Base-by-base conservation (phyloP, 2,329 filamentous ascomycete genomes). In the Zelopaecilomyces penicillatus region DNA sequence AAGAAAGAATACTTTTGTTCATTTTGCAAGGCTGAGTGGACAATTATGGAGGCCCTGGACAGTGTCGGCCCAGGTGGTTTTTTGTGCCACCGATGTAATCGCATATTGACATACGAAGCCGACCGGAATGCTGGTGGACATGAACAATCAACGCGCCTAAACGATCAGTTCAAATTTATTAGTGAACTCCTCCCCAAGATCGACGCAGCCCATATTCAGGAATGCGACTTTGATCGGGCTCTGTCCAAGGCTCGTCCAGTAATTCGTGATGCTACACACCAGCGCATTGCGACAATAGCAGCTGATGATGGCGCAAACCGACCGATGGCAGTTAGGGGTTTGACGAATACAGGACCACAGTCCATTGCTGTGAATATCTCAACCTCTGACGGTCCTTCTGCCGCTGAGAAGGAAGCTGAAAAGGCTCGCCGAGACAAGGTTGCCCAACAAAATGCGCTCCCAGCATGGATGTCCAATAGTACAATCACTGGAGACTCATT, bases 1-100 rank as follows among this genome's bases (percentile, higher is more conserved):
- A 85, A 88, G 63, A 96, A 96, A 64, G 93, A 97, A 60, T 94
- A 90, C 57, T 83, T 84, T 48, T 98, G 93, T 65, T 71, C 76
- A 30, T 77, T 80, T 45, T 98, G 93, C 69, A 81, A 83, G 53
- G 76, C 85, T 1, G 85, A 95, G 61, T 98, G 87, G 78, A 95
- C 90, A 3, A 79, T 85, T 52, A 80, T 97, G 65, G 90, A 97
- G 54, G 90, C 94, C 1, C 69, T 97, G 42, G 88, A 95, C 65
- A 82, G 78, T 47, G 73, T 82, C 35, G 81, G 85, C 41, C 72
- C 74, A 1, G 65, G 71, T 39, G 86, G 89, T 1, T 97, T 97
- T 61, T 67, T 85, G 39, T 98, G 93, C 65, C 83, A 90, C 58
- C 80, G 82, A 41, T 98, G 93, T 66, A 73, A 75, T 19, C 71